Evolutionary conservation across 225 moss, liverwort and hornwort species (phyloP), one percentile per base, ranked within the genome.

Genomic region (Antitrichia curtipendula): DNA sequence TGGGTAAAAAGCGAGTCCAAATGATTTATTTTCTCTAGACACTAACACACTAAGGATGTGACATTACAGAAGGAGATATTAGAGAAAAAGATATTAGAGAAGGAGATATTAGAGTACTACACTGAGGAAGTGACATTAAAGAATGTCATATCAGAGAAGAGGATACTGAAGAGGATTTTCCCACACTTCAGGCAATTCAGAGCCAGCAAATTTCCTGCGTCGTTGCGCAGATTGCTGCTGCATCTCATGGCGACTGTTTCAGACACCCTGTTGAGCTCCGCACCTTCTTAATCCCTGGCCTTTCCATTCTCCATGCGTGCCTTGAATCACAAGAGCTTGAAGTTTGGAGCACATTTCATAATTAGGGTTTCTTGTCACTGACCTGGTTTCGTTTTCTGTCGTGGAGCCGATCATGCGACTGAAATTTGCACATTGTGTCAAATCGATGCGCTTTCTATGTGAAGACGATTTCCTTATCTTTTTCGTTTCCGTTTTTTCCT

Each of bases 191-290:
- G 56, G 43, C 43, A 20, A 31, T 50, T 45, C 70, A 4, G n/a
- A 65, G 63, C 69, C n/a, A 69, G 86, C 32, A 32, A 68, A 10
- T 36, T 13, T 27, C 24, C 59, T 38, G 80, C 53, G 6, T 23
- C 77, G 69, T 69, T 57, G 17, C 16, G 34, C 17, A 80, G 20
- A 45, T 83, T 68, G 71, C 53, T 45, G 84, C 52, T 58, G 53
- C 38, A 34, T 16, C 27, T n/a, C 85, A 93, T 93, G 93, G 91
- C 91, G 78, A 88, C 85, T 50, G 62, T 75, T 82, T 93, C 93
- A 16, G 69, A 85, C 19, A 10, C 84, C 32, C 27, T n/a, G 88
- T 91, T 91, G 40, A 85, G 78, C 75, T 85, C 65, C 58, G 41
- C 62, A 14, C 62, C 70, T 71, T 45, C 66, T 43, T 6, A 62